Conservation (phyloP, 2,329 filamentous ascomycete genomes). For the Fusarium bactridioides region DNA sequence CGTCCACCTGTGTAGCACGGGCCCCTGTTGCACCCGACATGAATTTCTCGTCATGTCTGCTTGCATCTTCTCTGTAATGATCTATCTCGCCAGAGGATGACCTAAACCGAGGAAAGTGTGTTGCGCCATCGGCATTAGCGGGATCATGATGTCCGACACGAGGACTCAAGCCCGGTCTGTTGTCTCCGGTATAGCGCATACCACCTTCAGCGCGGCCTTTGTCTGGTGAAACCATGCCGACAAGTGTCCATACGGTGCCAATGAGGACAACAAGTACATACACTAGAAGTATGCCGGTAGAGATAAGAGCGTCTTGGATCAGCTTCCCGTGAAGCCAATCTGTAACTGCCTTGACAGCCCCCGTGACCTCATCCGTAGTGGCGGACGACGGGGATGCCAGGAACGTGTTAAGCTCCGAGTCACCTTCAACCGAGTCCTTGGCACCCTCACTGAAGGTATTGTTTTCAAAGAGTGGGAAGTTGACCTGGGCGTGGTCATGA, state of each 20-base stretch:
- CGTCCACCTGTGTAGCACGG: slow-evolving; percentile 37
- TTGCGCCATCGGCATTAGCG: slow-evolving; percentile 25
- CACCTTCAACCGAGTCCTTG: slow-evolving; percentile 63
- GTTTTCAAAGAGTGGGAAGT: slow-evolving; percentile 79
- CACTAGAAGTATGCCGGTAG: slow-evolving; percentile 74
- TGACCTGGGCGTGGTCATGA: slow-evolving; percentile 82
- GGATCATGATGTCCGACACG: slow-evolving; percentile 34
- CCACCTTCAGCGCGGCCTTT: slow-evolving; percentile 65
- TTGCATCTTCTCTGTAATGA: slow-evolving; percentile 17
- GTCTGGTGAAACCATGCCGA: slow-evolving; percentile 66
- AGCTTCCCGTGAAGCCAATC: slow-evolving; percentile 73
- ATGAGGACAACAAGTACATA: slow-evolving; percentile 81
- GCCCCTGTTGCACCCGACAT: slow-evolving; percentile 38
- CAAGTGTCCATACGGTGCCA: slow-evolving; percentile 72
- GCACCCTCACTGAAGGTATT: slow-evolving; percentile 87
- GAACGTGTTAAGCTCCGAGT: slow-evolving; percentile 71
- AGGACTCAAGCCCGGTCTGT: slow-evolving; percentile 41
- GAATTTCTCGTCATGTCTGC: slow-evolving; percentile 42
- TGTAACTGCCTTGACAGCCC: slow-evolving; percentile 75
- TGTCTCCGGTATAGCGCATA: slow-evolving; percentile 47
- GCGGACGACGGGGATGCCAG: slow-evolving; percentile 77
- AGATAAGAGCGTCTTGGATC: slow-evolving; percentile 80
- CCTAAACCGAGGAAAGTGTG: slow-evolving; percentile 40
- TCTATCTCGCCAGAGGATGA: slow-evolving; percentile 38
- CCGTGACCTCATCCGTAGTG: slow-evolving; percentile 82